Evolutionary conservation across 2,329 filamentous ascomycete species (phyloP).

Genomic region (Pseudogymnoascus sp.): DNA sequence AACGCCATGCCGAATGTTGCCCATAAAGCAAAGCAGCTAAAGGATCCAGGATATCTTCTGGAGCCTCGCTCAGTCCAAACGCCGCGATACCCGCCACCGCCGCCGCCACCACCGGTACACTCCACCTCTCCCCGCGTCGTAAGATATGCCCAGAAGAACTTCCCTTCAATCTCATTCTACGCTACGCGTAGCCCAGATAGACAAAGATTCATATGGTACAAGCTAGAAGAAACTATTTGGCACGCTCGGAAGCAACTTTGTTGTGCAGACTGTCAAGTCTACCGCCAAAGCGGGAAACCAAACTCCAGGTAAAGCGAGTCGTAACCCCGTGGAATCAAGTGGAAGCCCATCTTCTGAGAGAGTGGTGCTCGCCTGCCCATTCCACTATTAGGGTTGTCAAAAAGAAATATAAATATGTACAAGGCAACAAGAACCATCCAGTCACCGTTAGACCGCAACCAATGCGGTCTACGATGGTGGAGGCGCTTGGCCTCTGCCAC

Average conservation of each 20-base stretch:
- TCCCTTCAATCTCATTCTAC: slow-evolving; percentile 20
- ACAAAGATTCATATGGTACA: slow-evolving; percentile 24
- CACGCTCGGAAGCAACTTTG: slow-evolving; percentile 20
- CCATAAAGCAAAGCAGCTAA: slow-evolving; percentile 19
- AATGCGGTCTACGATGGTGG: slow-evolving; percentile 22
- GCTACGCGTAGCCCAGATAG: slow-evolving; percentile 22
- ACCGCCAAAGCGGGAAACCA: slow-evolving; percentile 16
- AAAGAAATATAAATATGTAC: slow-evolving; percentile 27
- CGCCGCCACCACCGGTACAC: slow-evolving; percentile 21
- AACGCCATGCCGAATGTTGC: slow-evolving; percentile 17
- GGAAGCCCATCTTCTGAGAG: slow-evolving; percentile 18
- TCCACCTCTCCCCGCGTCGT: slow-evolving; percentile 18
- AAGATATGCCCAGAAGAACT: slow-evolving; percentile 20
- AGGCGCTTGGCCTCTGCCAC: slow-evolving; percentile 25
- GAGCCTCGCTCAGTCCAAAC: slow-evolving; percentile 5
- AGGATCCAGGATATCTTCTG: slow-evolving; percentile 16
- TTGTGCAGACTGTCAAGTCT: slow-evolving; percentile 20
- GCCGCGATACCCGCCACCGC: neutral
- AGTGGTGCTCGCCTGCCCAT: slow-evolving; percentile 15
- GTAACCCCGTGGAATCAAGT: slow-evolving; percentile 27
- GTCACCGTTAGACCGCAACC: slow-evolving; percentile 12
- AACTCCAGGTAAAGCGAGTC: slow-evolving; percentile 21
- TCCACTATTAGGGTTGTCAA: slow-evolving; percentile 14
- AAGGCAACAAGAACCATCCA: slow-evolving; percentile 19
- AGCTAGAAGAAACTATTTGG: slow-evolving; percentile 27